Evolutionary conservation across 2,329 filamentous ascomycete genomes (phyloP).

Genomic region (Hyphodiscus sp.): DNA sequence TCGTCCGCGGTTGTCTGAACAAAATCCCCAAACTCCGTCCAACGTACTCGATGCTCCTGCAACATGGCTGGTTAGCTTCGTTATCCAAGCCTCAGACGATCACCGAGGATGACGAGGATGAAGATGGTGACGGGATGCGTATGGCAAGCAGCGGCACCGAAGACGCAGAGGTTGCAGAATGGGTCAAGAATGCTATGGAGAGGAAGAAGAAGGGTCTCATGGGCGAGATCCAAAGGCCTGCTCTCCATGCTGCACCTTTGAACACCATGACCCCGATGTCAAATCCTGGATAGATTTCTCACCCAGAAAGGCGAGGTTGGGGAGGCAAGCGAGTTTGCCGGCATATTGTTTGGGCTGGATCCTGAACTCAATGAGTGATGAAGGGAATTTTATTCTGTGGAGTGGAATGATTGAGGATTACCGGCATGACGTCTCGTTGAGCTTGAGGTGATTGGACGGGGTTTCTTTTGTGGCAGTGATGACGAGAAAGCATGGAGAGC

Average conservation of each 20-base stretch:
- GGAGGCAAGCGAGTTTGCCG: not conserved
- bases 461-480: not conserved
- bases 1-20: constrained; percentile 84
- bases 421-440: not conserved
- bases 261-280: constrained; percentile 57
- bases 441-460: not conserved
- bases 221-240: constrained; percentile 58
- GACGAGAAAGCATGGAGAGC: not conserved
- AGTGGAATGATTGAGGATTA: not conserved
- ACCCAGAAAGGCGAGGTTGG: not conserved
- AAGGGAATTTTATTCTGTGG: not conserved
- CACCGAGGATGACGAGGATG: constrained; percentile 56
- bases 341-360: not conserved
- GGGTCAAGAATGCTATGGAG: constrained; percentile 70
- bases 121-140: constrained; percentile 28
- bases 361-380: not conserved
- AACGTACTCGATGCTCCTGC: constrained; percentile 84
- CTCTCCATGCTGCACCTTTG: constrained; percentile 79
- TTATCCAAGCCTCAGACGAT: constrained; percentile 73
- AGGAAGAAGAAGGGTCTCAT: constrained; percentile 54
- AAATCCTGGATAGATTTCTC: constrained; percentile 10
- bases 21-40: constrained; percentile 89
- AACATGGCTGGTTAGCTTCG: constrained; percentile 79
- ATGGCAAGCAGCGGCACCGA: constrained; percentile 35
- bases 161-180: constrained; percentile 78